Evolutionary conservation across 169 alveolate species (phyloP).

Genomic region (Plasmodium ovale): DNA sequence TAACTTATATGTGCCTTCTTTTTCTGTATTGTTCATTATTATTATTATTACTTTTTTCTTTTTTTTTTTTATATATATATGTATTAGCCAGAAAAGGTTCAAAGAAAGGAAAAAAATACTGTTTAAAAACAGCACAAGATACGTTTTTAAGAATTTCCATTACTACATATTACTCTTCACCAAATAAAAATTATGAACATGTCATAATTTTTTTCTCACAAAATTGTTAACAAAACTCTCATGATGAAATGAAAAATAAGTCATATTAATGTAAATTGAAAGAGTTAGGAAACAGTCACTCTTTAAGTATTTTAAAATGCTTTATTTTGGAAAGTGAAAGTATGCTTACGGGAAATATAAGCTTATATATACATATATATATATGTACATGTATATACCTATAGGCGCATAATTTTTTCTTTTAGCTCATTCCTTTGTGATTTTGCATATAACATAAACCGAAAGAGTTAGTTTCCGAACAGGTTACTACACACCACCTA

Average conservation of each 20-base stretch:
- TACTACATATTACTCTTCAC: not conserved
- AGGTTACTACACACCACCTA: conserved; percentile 5
- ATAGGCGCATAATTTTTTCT: too few relatives aligned
- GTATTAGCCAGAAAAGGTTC: not conserved
- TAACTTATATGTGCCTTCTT: not conserved
- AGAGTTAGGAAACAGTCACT: too few relatives aligned
- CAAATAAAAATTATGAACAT: conserved; percentile 26
- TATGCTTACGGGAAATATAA: too few relatives aligned
- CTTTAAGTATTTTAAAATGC: too few relatives aligned
- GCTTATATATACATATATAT: not conserved
- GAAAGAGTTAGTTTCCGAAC: not conserved
- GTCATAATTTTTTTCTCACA: conserved; percentile 18
- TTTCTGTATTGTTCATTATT: not conserved
- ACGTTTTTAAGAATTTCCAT: too few relatives aligned
- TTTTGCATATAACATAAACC: not conserved
- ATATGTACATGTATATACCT: not conserved
- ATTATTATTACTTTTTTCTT: too few relatives aligned
- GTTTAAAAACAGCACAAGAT: not conserved
- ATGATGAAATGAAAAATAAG: not conserved
- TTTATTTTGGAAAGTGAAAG: too few relatives aligned
- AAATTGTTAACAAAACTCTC: not conserved
- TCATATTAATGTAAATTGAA: too few relatives aligned
- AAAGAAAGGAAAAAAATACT: not conserved
- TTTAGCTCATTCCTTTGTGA: not conserved
- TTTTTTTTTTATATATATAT: not conserved